phyloP scores from a whole-genome alignment of 495 filamentous ascomycete genomes.

The Xylaria longipes region DNA sequence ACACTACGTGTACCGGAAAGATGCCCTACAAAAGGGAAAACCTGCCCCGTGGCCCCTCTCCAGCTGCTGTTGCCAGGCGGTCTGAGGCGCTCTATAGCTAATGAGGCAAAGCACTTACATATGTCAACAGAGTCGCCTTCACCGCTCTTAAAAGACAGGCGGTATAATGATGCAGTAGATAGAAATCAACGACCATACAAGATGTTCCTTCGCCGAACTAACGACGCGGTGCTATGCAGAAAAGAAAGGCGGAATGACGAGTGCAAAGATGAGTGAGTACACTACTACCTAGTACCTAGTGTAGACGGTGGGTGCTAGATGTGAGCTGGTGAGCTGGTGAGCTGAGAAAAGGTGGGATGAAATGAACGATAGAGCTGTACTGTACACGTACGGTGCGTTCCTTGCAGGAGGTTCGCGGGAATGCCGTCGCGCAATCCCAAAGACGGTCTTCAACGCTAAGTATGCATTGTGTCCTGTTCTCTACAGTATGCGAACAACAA shows the following conservation, averaged over 20 bases:
- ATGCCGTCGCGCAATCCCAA: constrained; percentile 24
- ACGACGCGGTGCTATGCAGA: neutral
- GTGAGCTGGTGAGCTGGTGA: constrained; percentile 1
- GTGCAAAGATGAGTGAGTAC: neutral
- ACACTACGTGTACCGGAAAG: constrained; percentile 24
- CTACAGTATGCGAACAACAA: no score
- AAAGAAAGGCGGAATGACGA: constrained; percentile 6
- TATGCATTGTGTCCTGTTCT: neutral
- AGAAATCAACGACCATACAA: neutral
- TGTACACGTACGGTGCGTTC: constrained; percentile 11
- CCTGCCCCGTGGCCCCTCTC: constrained; percentile 28
- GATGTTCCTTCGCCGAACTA: neutral
- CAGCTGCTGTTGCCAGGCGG: constrained; percentile 24
- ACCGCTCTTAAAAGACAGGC: constrained; percentile 27
- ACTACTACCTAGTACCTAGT: no score
- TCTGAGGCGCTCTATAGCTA: constrained; percentile 27
- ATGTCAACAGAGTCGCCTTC: constrained; percentile 16
- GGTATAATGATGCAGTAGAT: constrained; percentile 19
- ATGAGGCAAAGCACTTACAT: constrained; percentile 30
- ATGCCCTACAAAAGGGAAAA: constrained; percentile 19
- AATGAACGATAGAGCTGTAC: neutral
- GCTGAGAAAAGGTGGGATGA: constrained; percentile 8
- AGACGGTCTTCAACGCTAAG: neutral
- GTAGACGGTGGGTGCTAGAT: neutral
- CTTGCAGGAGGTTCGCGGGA: constrained; percentile 15